Conservation (phyloP, 129 eudicot species). For the Flaveria brownii region DNA sequence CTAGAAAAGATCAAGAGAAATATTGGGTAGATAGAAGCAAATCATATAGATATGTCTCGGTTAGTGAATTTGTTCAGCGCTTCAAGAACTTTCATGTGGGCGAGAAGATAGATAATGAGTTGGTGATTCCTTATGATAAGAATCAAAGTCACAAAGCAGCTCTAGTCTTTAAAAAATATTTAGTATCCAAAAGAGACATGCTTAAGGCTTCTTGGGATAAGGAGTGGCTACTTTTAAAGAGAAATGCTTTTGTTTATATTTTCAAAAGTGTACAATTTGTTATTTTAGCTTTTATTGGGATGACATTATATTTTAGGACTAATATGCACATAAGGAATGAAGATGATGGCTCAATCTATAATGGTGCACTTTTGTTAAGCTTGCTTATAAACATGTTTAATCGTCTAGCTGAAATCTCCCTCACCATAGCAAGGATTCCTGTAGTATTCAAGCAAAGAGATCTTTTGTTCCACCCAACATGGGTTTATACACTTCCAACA, state of each 20-base stretch:
- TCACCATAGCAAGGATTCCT: constrained; percentile 67
- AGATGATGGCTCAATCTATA: constrained; percentile 56
- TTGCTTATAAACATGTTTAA: constrained; percentile 63
- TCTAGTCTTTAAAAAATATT: constrained; percentile 55
- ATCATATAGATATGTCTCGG: constrained; percentile 58
- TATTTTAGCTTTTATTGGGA: constrained; percentile 50
- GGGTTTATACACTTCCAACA: constrained; percentile 74
- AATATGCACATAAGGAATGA: constrained; percentile 50
- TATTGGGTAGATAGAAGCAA: constrained; percentile 69
- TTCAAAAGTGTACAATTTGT: constrained; percentile 65
- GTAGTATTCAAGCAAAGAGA: constrained; percentile 86
- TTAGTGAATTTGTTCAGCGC: constrained; percentile 45
- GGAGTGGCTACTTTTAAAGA: constrained; percentile 75
- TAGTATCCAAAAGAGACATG: constrained; percentile 56
- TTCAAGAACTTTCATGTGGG: constrained; percentile 73
- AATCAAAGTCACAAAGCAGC: constrained; percentile 62
- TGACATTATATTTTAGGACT: constrained; percentile 59
- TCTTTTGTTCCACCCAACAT: constrained; percentile 73
- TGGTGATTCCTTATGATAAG: constrained; percentile 59
- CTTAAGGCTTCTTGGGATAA: constrained; percentile 67
- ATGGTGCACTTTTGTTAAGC: constrained; percentile 63
- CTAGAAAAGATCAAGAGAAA: constrained; percentile 82
- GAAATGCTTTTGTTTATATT: constrained; percentile 66
- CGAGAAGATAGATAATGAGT: constrained; percentile 47
- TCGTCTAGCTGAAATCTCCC: constrained; percentile 71